Evolutionary conservation across 2,329 filamentous ascomycete genomes (phyloP), one percentile per base, ranked within the genome.

Genomic region (Triangularia verruculosa): DNA sequence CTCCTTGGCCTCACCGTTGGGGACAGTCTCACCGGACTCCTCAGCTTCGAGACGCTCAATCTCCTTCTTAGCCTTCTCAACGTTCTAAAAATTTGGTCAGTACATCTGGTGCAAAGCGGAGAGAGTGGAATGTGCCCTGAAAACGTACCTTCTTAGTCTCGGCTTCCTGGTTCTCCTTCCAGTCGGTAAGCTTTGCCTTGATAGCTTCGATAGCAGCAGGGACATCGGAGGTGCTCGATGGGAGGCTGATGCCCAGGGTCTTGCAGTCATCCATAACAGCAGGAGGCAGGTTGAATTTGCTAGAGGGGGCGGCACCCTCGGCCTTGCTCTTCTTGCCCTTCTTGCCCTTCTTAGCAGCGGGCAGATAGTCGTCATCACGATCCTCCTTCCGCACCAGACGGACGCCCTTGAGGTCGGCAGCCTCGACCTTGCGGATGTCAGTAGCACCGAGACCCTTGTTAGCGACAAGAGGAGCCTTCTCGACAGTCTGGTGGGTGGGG

Each of bases 1-100:
- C 24, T 69, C 25, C 22, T 28, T 28, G 24, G 51, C 77, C 66
- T 75, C 74, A n/a, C 79, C 72, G 20, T 67, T 61, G 4, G 69
- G 66, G 69, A 76, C 78, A 67, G 78, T 78, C 68, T 82, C 82
- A 66, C 78, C 80, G 61, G 80, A 78, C 72, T 86, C 85, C 68
- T 85, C 82, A 62, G 88, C 87, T 75, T 97, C 94, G 62, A 98
- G 86, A 70, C 89, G 88, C 75, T 93, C 92, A 67, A 99, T 96
- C 78, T 97, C 93, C 78, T 94, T 94, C 83, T 97, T 90, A 66
- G 95, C 95, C 79, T 97, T 97, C 68, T 92, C 91, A 66, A 98
- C 89, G 83, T 99, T 99, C 95, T 98, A 27, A 47, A 25, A 43
- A 7, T 6, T 7, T 43, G 39, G 63, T 67, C 61, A 66, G 67